Evolutionary conservation across 2,329 filamentous ascomycete genomes (phyloP).

Genomic region (Periconia sp.): DNA sequence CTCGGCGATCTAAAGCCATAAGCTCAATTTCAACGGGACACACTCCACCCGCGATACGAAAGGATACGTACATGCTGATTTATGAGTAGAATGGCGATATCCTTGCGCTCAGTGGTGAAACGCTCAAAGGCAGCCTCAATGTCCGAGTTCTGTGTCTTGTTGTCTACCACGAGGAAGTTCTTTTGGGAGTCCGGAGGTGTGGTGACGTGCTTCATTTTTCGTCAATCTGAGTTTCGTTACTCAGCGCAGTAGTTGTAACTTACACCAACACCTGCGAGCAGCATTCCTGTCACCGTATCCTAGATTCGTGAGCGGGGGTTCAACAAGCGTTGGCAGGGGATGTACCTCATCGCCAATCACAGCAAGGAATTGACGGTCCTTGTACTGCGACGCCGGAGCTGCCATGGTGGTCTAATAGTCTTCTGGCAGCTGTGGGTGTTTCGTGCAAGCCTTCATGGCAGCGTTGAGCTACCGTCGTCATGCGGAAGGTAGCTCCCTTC

Average conservation of each 20-base stretch:
- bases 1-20: constrained; percentile 76
- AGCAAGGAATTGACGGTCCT: constrained; percentile 92
- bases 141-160: constrained; percentile 84
- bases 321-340: background rate
- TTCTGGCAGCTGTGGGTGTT: constrained; percentile 10
- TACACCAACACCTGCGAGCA: constrained; percentile 95
- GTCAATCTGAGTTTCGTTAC: constrained; percentile 12
- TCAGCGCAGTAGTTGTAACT: constrained; percentile 32
- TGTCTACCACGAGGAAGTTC: constrained; percentile 97
- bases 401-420: constrained; percentile 56
- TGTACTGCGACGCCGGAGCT: constrained; percentile 64
- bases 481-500: constrained; percentile 7
- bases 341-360: constrained; percentile 95
- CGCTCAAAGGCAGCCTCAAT: constrained; percentile 91
- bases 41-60: no score
- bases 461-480: constrained; percentile 25
- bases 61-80: constrained; percentile 89
- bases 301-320: constrained; percentile 49
- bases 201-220: constrained; percentile 78
- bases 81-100: constrained; percentile 95
- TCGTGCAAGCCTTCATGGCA: constrained; percentile 22
- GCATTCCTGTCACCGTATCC: constrained; percentile 94
- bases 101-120: constrained; percentile 89
- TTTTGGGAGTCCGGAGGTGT: constrained; percentile 87
- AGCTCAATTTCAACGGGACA: background rate